Conservation (phyloP, 805 yeast genomes). For the Cyberlindnera bimundalis region DNA sequence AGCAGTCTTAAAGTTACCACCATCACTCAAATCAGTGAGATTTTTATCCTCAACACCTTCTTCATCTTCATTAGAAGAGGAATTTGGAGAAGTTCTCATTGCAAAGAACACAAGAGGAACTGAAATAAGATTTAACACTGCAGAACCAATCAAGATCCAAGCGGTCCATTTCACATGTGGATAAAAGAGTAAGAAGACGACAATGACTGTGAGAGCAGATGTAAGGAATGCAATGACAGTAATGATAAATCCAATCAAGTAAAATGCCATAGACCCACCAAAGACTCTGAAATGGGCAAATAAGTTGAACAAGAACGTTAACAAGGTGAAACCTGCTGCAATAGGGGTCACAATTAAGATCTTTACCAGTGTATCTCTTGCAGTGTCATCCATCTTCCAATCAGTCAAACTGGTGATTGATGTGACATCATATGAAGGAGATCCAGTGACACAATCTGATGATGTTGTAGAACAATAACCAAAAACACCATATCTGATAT, state of each 20-base stretch:
- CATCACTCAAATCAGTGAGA: slow-evolving; percentile 27
- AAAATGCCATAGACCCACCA: slow-evolving; percentile 28
- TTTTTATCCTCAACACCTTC: slow-evolving; percentile 17
- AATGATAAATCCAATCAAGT: slow-evolving; percentile 43
- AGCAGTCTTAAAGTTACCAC: slow-evolving; percentile 16
- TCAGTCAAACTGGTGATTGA: slow-evolving; percentile 29
- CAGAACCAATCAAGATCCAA: slow-evolving; percentile 69
- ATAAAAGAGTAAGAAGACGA: slow-evolving; percentile 53
- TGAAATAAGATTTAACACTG: slow-evolving; percentile 50
- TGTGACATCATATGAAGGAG: slow-evolving; percentile 38
- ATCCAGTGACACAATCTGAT: slow-evolving; percentile 40
- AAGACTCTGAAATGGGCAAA: slow-evolving; percentile 31
- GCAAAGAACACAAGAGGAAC: slow-evolving; percentile 48
- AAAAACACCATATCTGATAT: slow-evolving; percentile 56
- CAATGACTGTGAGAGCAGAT: slow-evolving; percentile 52
- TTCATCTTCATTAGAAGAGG: slow-evolving; percentile 12
- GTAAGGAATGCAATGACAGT: slow-evolving; percentile 49
- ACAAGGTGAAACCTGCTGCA: slow-evolving; percentile 59
- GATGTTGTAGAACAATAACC: slow-evolving; percentile 50
- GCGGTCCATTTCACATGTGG: slow-evolving; percentile 71
- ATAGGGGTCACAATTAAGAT: slow-evolving; percentile 60
- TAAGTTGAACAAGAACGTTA: slow-evolving; percentile 38
- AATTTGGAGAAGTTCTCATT: slow-evolving; percentile 19
- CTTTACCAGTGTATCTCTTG: slow-evolving; percentile 51
- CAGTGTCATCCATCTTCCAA: slow-evolving; percentile 46